Evolutionary conservation across 2,329 filamentous ascomycete genomes (phyloP), one percentile per base, ranked within the genome.

Genomic region (Colletotrichum caudatum): DNA sequence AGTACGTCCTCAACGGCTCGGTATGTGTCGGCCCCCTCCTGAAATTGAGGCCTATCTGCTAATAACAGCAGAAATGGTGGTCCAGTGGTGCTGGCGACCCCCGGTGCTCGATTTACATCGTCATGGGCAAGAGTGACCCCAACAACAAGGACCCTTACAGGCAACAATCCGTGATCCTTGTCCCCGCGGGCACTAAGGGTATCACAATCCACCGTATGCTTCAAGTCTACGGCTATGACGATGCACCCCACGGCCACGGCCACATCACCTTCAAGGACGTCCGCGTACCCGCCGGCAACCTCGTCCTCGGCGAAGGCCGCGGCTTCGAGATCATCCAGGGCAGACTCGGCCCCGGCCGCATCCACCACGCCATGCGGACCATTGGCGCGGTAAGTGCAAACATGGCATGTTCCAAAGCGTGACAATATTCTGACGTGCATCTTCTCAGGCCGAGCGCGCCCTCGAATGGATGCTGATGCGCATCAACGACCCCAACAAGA

Each of bases 321-420:
- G 96, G 96, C 26, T 99, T 99, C 81, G 96, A 99, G 83, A 97
- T 99, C 79, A 98, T 99, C 79, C 96, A 99, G 82, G 96, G 96
- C 69, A 94, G 96, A 76, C 91, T 99, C 33, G 96, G 96, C 1
- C 96, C 96, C 1, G 96, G 96, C 44, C 93, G 96, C 70, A 98
- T 99, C 80, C 96, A 99, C 85, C 96, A 99, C 84, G 94, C 94
- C 72, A 99, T 99, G 96, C 91, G 96, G 75, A 92, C 91, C 72
- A 96, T 99, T 79, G 96, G 96, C 64, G 92, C 94, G 64, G 90
- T 90, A 83, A 81, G 87, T 84, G 2, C 16, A 64, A 56, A 12
- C 20, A 18, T n/a, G 29, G 48, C 18, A n/a, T 39, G 4, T 26
- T 50, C 35, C 23, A 5, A 16, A 35, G 18, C n/a, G 51, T 26